Evolutionary conservation across 441 rosid genomes (phyloP).

Genomic region (Erodium moschatum): DNA sequence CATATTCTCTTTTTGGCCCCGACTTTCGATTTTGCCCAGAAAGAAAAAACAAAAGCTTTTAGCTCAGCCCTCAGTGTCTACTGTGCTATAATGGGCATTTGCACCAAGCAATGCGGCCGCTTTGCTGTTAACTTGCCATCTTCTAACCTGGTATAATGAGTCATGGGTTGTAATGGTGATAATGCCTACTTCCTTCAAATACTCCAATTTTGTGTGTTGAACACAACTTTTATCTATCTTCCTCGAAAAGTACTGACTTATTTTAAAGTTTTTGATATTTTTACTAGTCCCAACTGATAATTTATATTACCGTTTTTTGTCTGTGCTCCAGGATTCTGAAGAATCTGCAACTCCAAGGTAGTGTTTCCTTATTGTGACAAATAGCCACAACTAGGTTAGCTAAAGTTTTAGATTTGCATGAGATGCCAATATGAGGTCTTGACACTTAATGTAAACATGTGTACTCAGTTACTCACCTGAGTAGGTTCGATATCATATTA

Average conservation of each 20-base stretch:
- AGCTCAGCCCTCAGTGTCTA: neutral
- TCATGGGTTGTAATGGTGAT: neutral
- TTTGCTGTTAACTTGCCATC: too few species aligned
- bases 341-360: slow-evolving; percentile 28
- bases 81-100: neutral
- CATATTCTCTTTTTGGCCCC: too few species aligned
- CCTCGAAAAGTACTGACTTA: neutral
- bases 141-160: too few species aligned
- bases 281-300: neutral
- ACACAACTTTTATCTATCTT: neutral
- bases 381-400: neutral
- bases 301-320: neutral
- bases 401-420: neutral
- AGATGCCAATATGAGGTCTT: neutral
- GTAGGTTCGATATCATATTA: neutral
- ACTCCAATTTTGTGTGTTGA: neutral
- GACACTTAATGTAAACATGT: neutral
- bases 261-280: neutral
- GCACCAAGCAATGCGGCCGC: neutral
- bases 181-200: neutral
- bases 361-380: slow-evolving; percentile 3
- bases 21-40: neutral
- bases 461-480: neutral
- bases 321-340: slow-evolving; percentile 20
- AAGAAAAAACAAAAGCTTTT: neutral